A percentile compares a stretch with the other conserved stretches of the same genome.
These are phyloP conservation scores for Cyclotella kingstonii DNA, from an alignment of 108 stramenopile species.

Conservation along the genomic window DNA sequence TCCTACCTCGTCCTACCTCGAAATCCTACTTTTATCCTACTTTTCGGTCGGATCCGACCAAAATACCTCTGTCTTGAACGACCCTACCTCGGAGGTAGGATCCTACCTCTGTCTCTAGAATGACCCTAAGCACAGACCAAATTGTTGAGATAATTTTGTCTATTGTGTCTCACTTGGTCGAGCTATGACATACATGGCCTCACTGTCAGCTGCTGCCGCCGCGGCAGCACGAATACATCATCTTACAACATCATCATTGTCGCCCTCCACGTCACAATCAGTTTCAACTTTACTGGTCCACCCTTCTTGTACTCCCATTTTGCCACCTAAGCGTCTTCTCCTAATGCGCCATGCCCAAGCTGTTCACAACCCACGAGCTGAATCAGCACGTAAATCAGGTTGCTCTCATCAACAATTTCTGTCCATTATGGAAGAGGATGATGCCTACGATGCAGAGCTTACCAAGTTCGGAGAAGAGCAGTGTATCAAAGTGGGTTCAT, in stretches of 20 bases:
- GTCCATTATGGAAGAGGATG: conserved; percentile 68
- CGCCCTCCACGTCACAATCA: neutral
- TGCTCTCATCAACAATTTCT: conserved; percentile 72
- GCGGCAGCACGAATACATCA: conserved; percentile 23
- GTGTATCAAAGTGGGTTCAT: conserved; percentile 29
- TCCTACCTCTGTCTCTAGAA: too few species aligned
- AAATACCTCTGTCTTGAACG: too few species aligned
- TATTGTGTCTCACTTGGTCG: too few species aligned
- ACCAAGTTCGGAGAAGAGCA: conserved; percentile 63
- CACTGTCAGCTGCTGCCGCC: conserved; percentile 8
- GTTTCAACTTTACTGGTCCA: neutral
- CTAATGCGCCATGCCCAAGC: conserved; percentile 80
- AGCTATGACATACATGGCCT: conserved; percentile 2
- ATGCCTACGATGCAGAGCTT: conserved; percentile 60
- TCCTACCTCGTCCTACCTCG: too few species aligned
- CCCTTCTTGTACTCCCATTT: conserved; percentile 3
- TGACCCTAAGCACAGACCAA: too few species aligned
- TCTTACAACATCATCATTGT: neutral
- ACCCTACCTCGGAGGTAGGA: too few species aligned
- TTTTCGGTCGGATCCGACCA: too few species aligned
- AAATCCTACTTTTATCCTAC: too few species aligned
- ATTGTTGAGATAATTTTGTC: too few species aligned
- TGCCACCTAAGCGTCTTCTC: conserved; percentile 49
- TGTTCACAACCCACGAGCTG: conserved; percentile 78
- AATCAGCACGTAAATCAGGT: conserved; percentile 57